These are phyloP conservation scores for Xylariaceae sp. DNA, from an alignment of 2,329 filamentous ascomycete species.

Conservation along the genomic window DNA sequence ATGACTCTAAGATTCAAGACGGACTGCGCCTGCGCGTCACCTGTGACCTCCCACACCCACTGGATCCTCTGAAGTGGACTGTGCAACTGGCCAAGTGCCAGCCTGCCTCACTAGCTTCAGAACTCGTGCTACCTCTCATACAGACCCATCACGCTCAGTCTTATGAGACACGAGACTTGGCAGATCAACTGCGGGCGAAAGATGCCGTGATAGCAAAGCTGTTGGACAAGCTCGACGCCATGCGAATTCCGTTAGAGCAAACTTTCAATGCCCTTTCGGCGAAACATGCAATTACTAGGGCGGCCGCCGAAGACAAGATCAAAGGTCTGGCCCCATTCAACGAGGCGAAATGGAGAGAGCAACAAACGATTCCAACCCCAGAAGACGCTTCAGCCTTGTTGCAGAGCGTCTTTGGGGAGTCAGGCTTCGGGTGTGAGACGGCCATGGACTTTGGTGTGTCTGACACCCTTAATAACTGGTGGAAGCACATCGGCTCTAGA, in stretches of 20 bases:
- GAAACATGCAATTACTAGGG: constrained; percentile 41
- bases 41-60: constrained; percentile 55
- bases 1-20: constrained; percentile 26
- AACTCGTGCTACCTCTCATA: constrained; percentile 48
- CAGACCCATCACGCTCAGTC: constrained; percentile 39
- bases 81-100: constrained; percentile 48
- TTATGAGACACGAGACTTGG: constrained; percentile 39
- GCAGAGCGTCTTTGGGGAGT: constrained; percentile 36
- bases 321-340: constrained; percentile 48
- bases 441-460: constrained; percentile 30
- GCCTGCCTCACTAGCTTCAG: constrained; percentile 38
- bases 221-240: constrained; percentile 48
- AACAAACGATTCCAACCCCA: constrained; percentile 22
- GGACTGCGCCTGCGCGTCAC: constrained; percentile 50
- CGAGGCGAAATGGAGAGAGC: constrained; percentile 34
- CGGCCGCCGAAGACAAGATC: constrained; percentile 42
- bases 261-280: constrained; percentile 47
- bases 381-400: constrained; percentile 36
- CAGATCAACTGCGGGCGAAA: constrained; percentile 42
- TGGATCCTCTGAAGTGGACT: constrained; percentile 61
- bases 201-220: constrained; percentile 47
- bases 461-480: constrained; percentile 43
- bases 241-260: constrained; percentile 47
- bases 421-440: constrained; percentile 29
- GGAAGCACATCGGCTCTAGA: constrained; percentile 37